A percentile compares a stretch with the other conserved stretches of the same genome.
Evolutionary conservation across 768 basidiomycete genomes (phyloP).

Genomic region (Mycena crocata): DNA sequence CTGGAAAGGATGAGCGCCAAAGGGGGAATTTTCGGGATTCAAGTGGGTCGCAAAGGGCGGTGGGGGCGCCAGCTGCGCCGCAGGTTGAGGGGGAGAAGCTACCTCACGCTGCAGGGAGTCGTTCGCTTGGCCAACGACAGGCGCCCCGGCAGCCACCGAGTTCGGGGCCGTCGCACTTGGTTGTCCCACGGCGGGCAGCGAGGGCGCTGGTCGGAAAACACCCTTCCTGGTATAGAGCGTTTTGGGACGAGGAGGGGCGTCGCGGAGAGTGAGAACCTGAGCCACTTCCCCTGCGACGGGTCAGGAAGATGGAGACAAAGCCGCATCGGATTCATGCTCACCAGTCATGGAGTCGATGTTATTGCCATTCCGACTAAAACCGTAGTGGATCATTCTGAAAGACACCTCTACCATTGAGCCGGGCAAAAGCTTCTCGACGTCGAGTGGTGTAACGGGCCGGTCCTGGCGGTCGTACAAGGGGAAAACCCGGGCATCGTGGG

Average conservation of each 20-base stretch:
- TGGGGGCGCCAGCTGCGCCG: background rate
- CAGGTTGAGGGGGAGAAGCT: background rate
- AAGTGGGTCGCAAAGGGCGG: background rate
- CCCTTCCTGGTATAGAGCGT: background rate
- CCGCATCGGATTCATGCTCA: background rate
- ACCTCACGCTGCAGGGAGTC: background rate
- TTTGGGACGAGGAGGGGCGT: background rate
- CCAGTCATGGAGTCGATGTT: background rate
- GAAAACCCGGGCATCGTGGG: background rate
- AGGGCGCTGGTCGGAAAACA: background rate
- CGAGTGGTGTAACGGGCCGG: background rate
- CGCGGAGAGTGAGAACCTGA: background rate
- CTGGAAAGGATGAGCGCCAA: background rate
- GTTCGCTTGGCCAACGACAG: background rate
- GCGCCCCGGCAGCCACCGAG: too few relatives aligned
- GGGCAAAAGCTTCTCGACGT: background rate
- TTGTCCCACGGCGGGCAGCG: background rate
- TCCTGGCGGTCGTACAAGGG: background rate
- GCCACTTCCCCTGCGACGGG: background rate
- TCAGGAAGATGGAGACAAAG: background rate
- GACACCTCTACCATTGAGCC: background rate
- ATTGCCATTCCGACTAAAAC: background rate
- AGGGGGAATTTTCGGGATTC: background rate
- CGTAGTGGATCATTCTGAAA: background rate
- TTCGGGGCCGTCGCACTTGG: too few relatives aligned